Evolutionary conservation across 257 asterid genomes (phyloP), one percentile per base, ranked within the genome.

Genomic region (Petunia axillaris): DNA sequence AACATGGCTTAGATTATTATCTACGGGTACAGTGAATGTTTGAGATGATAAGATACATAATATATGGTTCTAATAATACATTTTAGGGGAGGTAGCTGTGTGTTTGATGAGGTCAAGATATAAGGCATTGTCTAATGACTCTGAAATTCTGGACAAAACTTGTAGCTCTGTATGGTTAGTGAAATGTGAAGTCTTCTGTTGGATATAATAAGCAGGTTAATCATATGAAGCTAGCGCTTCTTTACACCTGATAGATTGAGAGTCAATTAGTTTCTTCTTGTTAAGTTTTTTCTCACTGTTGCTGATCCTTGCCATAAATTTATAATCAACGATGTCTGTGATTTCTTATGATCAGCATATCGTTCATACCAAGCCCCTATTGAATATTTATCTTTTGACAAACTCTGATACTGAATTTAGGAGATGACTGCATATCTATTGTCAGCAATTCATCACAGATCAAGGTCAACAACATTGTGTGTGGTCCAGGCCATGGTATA

Each of bases 341-440:
- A 73, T 73, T 77, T 77, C 41, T 57, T 54, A 25, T 41, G 44
- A 58, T 55, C 66, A 39, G 58, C 36, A 57, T 55, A 58, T 9
- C 13, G 4, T 25, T 67, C 77, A 66, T 55, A 54, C 64, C 14
- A 53, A 44, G 13, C 16, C 63, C 13, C 16, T 35, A 46, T 44
- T 6, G 1, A 36, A 73, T 73, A 35, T 50, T 73, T 36, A 36
- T 36, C 46, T 73, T 73, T 50, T 73, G 62, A 73, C 62, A 15
- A 73, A 35, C 2, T 53, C 25, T 35, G 39, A 73, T 48, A 73
- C 36, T 73, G 62, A 50, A 73, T 73, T 67, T 87, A 95, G 99
- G 98, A 76, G 99, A 93, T 79, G 99, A 95, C 83, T 95, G 99
- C 81, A 84, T 95, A 88, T 95, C 99, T 50, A 93, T 95, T 86